Evolutionary conservation across 2,329 filamentous ascomycete species (phyloP).

Genomic region (Paradendryphiella salina): DNA sequence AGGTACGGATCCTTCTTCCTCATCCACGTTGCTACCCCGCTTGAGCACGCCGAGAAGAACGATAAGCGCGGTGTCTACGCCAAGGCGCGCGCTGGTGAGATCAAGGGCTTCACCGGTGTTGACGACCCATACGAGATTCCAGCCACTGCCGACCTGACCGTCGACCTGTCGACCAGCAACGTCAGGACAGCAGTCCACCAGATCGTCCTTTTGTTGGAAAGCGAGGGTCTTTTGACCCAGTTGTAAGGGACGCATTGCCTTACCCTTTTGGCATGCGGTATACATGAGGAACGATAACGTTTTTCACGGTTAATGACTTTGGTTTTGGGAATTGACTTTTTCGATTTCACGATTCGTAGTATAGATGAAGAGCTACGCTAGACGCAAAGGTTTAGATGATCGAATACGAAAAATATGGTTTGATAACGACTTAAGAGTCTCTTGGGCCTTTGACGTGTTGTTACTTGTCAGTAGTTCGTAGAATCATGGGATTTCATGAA

Average conservation of each 20-base stretch:
- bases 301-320: slow-evolving; percentile 1
- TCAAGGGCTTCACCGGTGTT: slow-evolving; percentile 97
- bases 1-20: slow-evolving; percentile 92
- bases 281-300: background rate
- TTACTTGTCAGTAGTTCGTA: background rate
- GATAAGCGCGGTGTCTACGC: slow-evolving; percentile 91
- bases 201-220: slow-evolving; percentile 91
- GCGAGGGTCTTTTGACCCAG: slow-evolving; percentile 77
- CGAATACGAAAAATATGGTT: background rate
- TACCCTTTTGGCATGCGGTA: background rate
- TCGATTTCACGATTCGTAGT: background rate
- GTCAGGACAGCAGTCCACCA: slow-evolving; percentile 95
- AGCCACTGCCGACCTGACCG: slow-evolving; percentile 76
- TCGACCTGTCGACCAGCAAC: slow-evolving; percentile 82
- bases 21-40: slow-evolving; percentile 87
- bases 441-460: background rate
- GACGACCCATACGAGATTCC: slow-evolving; percentile 95
- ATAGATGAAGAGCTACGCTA: slow-evolving; percentile 8
- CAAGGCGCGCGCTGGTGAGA: slow-evolving; percentile 81
- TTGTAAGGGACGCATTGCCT: slow-evolving; percentile 18
- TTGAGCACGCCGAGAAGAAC: slow-evolving; percentile 92
- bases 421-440: background rate
- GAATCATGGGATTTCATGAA: no score
- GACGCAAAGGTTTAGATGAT: slow-evolving; percentile 4
- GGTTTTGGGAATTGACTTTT: background rate